phyloP scores from a whole-genome alignment of 2,329 filamentous ascomycete genomes.

The Penicillium brasilianum region DNA sequence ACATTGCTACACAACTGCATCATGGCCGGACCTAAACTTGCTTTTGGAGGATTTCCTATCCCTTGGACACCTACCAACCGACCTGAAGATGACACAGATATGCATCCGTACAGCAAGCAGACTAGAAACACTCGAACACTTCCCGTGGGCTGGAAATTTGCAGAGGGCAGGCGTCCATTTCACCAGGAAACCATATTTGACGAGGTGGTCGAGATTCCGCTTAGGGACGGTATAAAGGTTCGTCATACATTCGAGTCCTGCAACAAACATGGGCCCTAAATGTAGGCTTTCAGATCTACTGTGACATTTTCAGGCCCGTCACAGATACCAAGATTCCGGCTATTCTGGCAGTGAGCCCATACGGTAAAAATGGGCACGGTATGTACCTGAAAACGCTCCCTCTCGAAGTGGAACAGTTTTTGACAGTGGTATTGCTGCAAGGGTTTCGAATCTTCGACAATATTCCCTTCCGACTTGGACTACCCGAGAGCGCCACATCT shows the following conservation, averaged over 20 bases:
- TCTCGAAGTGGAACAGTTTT: neutral
- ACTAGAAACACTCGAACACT: neutral
- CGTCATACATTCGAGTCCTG: neutral
- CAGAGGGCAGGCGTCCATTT: neutral
- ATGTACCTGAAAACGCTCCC: neutral
- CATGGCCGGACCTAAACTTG: constrained; percentile 9
- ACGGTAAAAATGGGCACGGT: constrained; percentile 10
- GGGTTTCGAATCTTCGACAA: neutral
- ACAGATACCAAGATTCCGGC: constrained; percentile 8
- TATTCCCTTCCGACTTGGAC: constrained; percentile 3
- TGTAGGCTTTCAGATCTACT: neutral
- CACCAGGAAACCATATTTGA: neutral
- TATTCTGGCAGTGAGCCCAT: constrained; percentile 11
- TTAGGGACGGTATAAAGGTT: neutral
- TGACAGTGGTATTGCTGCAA: neutral
- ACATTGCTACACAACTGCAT: neutral
- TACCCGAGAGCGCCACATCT: neutral
- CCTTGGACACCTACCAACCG: constrained; percentile 10
- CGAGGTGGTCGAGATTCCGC: neutral
- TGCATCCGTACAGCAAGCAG: neutral
- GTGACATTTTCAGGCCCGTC: constrained; percentile 6
- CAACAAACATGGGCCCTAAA: neutral
- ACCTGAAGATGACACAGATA: constrained; percentile 7
- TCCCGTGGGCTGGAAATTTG: neutral
- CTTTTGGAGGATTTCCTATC: constrained; percentile 12